Evolutionary conservation across 2,329 filamentous ascomycete species (phyloP).

Genomic region (Aspergillus sojae): DNA sequence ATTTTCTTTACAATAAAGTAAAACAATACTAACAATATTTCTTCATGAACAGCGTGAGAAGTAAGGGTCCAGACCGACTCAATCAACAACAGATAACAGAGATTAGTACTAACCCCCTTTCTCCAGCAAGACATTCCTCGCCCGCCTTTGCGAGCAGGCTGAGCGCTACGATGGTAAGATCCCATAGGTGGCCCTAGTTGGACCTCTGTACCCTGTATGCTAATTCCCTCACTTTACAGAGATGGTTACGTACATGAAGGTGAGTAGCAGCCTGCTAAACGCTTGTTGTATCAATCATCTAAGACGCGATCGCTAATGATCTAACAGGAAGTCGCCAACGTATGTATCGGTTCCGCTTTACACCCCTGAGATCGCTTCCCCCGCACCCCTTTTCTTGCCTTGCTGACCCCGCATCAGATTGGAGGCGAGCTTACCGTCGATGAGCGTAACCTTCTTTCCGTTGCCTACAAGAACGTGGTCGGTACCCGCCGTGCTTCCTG

Average conservation of each 20-base stretch:
- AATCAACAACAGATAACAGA: constrained; percentile 20
- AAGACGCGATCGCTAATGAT: constrained; percentile 27
- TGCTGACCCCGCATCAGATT: constrained; percentile 49
- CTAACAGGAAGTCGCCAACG: constrained; percentile 86
- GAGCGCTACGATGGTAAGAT: constrained; percentile 93
- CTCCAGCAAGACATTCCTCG: constrained; percentile 97
- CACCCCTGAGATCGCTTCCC: constrained; percentile 7
- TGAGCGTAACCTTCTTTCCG: constrained; percentile 89
- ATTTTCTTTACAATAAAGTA: constrained; percentile 4
- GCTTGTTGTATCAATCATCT: background rate
- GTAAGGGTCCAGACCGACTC: constrained; percentile 51
- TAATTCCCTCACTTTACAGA: constrained; percentile 53
- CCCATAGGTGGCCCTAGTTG: background rate
- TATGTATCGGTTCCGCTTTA: constrained; percentile 43
- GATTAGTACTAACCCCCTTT: constrained; percentile 37
- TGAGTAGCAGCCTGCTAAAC: constrained; percentile 43
- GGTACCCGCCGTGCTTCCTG: constrained; percentile 97
- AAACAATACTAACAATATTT: constrained; percentile 32
- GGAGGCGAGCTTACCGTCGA: constrained; percentile 70
- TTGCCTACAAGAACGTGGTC: constrained; percentile 99
- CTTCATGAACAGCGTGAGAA: constrained; percentile 64
- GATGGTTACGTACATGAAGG: constrained; percentile 99
- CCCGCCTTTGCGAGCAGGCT: constrained; percentile 99
- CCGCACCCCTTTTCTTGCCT: constrained; percentile 14
- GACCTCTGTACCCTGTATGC: constrained; percentile 19